Conservation (phyloP, 768 basidiomycete species). For the Cyclocybe aegerita region DNA sequence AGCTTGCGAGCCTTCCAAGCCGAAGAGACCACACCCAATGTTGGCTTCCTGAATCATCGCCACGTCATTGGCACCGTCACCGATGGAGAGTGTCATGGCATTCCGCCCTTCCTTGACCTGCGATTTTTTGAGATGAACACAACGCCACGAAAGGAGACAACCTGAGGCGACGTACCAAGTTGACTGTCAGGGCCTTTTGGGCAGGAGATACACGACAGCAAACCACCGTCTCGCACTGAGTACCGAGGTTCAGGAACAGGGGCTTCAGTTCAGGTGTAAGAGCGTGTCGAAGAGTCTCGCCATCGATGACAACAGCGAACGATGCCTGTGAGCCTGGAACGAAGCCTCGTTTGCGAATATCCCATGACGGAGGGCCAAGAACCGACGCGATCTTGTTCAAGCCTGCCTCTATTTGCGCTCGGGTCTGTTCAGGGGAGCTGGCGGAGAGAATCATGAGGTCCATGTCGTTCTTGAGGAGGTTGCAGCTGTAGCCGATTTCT, state of each 20-base stretch:
- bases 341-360: conserved; percentile 64
- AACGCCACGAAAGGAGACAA: conserved; percentile 6
- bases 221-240: conserved; percentile 96
- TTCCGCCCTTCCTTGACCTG: conserved; percentile 94
- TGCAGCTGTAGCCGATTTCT: conserved; percentile 96
- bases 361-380: conserved; percentile 70
- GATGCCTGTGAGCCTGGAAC: conserved; percentile 63
- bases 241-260: conserved; percentile 88
- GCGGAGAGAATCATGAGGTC: conserved; percentile 97
- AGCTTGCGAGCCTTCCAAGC: conserved; percentile 95
- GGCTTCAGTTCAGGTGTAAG: conserved; percentile 75
- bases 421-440: conserved; percentile 69
- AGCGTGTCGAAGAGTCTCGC: conserved; percentile 86
- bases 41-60: conserved; percentile 99
- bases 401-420: conserved; percentile 86
- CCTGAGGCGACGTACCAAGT: conserved; percentile 55
- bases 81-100: conserved; percentile 96
- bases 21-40: conserved; percentile 91
- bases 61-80: conserved; percentile 97
- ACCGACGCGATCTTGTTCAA: conserved; percentile 93
- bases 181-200: conserved; percentile 97
- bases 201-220: conserved; percentile 98
- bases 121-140: neutral
- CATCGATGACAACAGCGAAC: conserved; percentile 96
- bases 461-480: conserved; percentile 91